Evolutionary conservation across 2,329 filamentous ascomycete species (phyloP).

Genomic region (Ophiostoma australiae): DNA sequence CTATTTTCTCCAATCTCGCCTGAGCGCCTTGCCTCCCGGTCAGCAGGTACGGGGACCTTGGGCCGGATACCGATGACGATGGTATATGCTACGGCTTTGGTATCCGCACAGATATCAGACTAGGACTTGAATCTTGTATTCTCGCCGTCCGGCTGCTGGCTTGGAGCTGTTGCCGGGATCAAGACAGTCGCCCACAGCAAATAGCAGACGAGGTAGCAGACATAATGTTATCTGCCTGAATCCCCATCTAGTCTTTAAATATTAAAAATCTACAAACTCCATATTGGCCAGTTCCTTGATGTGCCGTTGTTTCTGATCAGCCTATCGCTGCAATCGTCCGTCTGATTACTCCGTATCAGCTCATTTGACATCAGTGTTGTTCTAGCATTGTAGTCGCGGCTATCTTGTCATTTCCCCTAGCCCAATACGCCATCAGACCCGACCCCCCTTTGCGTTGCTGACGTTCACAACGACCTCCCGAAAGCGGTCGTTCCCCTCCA

Average conservation of each 20-base stretch:
- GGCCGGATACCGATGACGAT: background rate
- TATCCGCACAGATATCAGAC: background rate
- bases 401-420: background rate
- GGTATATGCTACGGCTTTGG: background rate
- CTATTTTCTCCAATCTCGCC: too few relatives aligned
- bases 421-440: background rate
- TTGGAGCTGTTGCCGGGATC: background rate
- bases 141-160: background rate
- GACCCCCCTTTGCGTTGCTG: background rate
- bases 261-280: background rate
- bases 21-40: too few relatives aligned
- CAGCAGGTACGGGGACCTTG: background rate
- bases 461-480: background rate
- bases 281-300: background rate
- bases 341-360: background rate
- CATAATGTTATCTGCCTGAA: background rate
- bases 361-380: background rate
- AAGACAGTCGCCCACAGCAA: background rate
- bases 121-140: background rate
- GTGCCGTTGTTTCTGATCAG: background rate
- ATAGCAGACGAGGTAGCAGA: background rate
- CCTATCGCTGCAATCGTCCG: background rate
- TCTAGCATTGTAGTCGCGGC: background rate
- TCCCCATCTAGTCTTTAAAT: too few relatives aligned
- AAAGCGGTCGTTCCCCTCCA: background rate